These are phyloP conservation scores for Triticum turgidum DNA, from an alignment of 176 grass and related monocot species.

Conservation along the genomic window DNA sequence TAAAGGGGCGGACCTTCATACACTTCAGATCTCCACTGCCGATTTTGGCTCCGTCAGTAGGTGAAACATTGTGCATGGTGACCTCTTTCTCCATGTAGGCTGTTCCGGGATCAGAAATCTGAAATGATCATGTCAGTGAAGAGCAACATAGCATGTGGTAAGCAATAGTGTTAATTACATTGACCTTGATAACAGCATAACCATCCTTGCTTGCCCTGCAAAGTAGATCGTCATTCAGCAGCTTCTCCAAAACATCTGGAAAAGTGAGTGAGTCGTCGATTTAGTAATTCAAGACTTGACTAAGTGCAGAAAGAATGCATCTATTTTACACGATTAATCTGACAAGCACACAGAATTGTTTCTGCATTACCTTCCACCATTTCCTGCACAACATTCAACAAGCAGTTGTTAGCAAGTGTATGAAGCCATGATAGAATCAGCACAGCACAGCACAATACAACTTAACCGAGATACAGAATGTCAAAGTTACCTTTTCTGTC, in stretches of 20 bases:
- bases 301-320: constrained; percentile 15
- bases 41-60: constrained; percentile 38
- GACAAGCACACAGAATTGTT: neutral
- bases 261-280: constrained; percentile 15
- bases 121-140: constrained; percentile 19
- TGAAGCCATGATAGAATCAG: constrained; percentile 5
- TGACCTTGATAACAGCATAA: constrained; percentile 78
- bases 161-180: neutral
- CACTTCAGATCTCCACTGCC: constrained; percentile 56
- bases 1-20: constrained; percentile 63
- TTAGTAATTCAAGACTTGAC: constrained; percentile 15
- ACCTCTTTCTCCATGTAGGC: constrained; percentile 54
- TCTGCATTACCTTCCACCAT: neutral
- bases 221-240: constrained; percentile 65
- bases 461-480: constrained; percentile 12
- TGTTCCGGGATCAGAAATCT: constrained; percentile 27
- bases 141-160: neutral
- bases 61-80: constrained; percentile 45
- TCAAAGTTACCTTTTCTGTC: constrained; percentile 68
- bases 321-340: constrained; percentile 3
- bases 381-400: constrained; percentile 58
- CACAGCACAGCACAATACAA: constrained; percentile 8
- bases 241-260: constrained; percentile 74
- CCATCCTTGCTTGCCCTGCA: constrained; percentile 63
- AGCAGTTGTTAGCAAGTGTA: constrained; percentile 19